Base-by-base conservation (phyloP, 805 yeast species). In the Ogataea chonburiensis region DNA sequence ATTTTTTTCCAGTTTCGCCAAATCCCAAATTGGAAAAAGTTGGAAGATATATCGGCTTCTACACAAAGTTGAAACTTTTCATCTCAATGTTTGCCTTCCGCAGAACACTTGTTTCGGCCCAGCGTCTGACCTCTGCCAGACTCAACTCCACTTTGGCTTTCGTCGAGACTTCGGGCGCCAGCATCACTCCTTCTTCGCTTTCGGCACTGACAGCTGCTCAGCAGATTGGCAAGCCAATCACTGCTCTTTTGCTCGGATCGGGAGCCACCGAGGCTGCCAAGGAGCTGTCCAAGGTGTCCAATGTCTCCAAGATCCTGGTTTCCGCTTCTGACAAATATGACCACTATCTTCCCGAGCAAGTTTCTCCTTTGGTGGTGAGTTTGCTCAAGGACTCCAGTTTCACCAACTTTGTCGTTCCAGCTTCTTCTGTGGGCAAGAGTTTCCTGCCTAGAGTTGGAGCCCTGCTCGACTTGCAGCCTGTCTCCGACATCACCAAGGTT, bases 401-500 rank as follows among this genome's bases (percentile, higher is more conserved):
- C 62, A 75, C 84, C 11, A 94, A 88, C 59, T 79, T 93, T 40
- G 66, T 91, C 13, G 77, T 82, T 9, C 77, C 95, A 4, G 85
- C 91, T 24, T 79, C 94, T n/a, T 78, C 95, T 1, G 81, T 81
- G 15, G 96, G 97, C 33, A 88, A 89, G 61, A 82, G 82, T 43
- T 66, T 89, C 20, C 65, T 93, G 31, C 98, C 98, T 24, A 73
- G 98, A 47, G 71, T 84, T 15, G 95, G 86, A 21, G 96, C 96
- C 1, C 54, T 83, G 38, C 65, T 91, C 32, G 95, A 91, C 55
- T 73, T 76, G 15, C 97, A 91, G 66, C 97, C 96, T 18, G 65
- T 93, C 33, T 78, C 91, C 17, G 98, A 91, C 56, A 73, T 93
- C 40, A 75, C 74, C 49, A 74, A 75, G 53, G 81, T 91, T 24